Evolutionary conservation across 2,329 filamentous ascomycete species (phyloP).

Genomic region (Neonectria magnoliae): DNA sequence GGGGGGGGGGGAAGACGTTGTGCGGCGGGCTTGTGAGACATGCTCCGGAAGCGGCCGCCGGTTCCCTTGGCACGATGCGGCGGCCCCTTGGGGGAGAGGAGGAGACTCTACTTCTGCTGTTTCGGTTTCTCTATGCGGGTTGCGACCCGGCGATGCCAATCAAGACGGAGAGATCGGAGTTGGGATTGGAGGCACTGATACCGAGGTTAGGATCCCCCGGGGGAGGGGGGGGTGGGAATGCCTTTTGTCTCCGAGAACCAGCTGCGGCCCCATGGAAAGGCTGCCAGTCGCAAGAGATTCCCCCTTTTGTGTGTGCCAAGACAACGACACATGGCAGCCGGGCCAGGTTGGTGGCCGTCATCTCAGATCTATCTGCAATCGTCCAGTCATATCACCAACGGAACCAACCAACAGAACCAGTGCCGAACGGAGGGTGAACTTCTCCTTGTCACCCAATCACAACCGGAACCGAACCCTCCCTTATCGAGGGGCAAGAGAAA

Average conservation of each 20-base stretch:
- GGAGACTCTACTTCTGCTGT: neutral
- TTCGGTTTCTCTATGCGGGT: neutral
- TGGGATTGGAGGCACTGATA: neutral
- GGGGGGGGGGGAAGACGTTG: neutral
- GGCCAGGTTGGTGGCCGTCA: neutral
- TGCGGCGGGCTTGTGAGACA: neutral
- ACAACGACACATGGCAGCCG: neutral
- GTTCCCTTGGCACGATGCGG: neutral
- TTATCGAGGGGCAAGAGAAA: slow-evolving; percentile 15
- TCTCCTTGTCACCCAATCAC: slow-evolving; percentile 4
- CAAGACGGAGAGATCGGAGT: neutral
- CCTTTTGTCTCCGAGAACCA: neutral
- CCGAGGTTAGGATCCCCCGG: neutral
- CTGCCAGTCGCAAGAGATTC: too few relatives aligned
- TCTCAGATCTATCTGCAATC: neutral
- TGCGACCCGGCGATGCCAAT: neutral
- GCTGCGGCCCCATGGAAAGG: neutral
- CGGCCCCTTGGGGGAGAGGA: too few relatives aligned
- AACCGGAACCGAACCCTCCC: neutral
- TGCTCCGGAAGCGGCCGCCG: neutral
- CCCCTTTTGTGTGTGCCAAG: neutral
- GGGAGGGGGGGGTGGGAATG: too few relatives aligned
- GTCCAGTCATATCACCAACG: neutral
- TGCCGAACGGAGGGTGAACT: too few relatives aligned
- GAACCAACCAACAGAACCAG: too few relatives aligned